phyloP scores from a whole-genome alignment of 2,329 filamentous ascomycete species.

The Aspergillus ustus region DNA sequence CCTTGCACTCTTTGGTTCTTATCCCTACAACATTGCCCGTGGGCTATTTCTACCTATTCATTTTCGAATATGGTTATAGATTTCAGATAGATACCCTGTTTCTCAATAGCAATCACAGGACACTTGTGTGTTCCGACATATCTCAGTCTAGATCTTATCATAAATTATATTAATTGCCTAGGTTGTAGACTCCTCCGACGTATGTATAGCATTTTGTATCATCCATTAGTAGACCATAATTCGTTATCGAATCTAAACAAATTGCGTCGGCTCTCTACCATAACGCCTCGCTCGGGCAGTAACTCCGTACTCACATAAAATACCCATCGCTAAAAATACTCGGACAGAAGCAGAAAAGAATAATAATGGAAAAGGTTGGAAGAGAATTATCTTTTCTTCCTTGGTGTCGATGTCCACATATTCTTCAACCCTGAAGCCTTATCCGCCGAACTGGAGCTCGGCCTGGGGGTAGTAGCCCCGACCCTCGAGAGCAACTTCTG shows the following conservation, averaged over 20 bases:
- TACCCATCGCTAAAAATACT: neutral
- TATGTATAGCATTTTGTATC: neutral
- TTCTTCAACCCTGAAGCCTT: conserved; percentile 33
- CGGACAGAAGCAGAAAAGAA: neutral
- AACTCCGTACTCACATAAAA: neutral
- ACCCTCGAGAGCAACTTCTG: conserved; percentile 47
- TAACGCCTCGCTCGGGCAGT: neutral
- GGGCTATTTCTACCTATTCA: neutral
- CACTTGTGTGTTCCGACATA: neutral
- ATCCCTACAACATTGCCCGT: neutral
- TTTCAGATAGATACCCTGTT: neutral
- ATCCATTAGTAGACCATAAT: neutral
- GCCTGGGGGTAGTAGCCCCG: conserved; percentile 35
- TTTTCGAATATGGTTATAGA: neutral
- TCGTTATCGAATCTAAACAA: neutral
- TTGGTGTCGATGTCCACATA: conserved; percentile 47
- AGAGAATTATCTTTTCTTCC: conserved; percentile 27
- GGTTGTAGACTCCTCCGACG: neutral
- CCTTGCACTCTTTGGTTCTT: neutral
- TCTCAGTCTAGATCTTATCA: neutral
- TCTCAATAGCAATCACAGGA: neutral
- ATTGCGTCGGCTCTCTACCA: neutral
- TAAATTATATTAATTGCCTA: neutral
- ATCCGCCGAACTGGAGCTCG: conserved; percentile 20
- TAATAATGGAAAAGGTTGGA: neutral